Percentiles rank a stretch among this genome's conserved stretches.
These are phyloP conservation scores for Phlyctochytrium bullatum DNA, from an alignment of 192 early-diverging fungal species.

Conservation along the genomic window DNA sequence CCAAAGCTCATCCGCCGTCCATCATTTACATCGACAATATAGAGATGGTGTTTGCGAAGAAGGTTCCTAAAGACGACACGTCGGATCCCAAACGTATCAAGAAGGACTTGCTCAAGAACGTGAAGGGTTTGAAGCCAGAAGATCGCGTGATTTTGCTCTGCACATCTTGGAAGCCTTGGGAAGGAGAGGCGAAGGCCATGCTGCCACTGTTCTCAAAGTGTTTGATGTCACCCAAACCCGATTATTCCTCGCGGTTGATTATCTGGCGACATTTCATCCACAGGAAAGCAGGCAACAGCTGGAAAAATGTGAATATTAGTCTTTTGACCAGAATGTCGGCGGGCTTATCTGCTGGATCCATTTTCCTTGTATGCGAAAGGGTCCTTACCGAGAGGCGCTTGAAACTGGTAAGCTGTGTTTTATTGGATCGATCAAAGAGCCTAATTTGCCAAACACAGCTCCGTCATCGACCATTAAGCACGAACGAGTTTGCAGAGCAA, in stretches of 20 bases:
- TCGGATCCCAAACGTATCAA: constrained; percentile 63
- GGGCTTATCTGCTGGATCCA: constrained; percentile 42
- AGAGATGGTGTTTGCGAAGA: constrained; percentile 64
- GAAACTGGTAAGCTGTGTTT: constrained; percentile 34
- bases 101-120: constrained; percentile 55
- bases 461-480: constrained; percentile 32
- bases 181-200: constrained; percentile 52
- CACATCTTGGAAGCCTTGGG: constrained; percentile 58
- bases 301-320: constrained; percentile 39
- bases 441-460: constrained; percentile 23
- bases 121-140: constrained; percentile 46
- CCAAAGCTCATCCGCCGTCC: constrained; percentile 53
- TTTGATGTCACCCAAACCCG: constrained; percentile 42
- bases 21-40: constrained; percentile 58
- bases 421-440: background rate
- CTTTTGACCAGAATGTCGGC: constrained; percentile 48
- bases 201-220: constrained; percentile 43
- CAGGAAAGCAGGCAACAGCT: constrained; percentile 12
- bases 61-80: constrained; percentile 63
- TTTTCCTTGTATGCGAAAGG: constrained; percentile 37
- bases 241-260: constrained; percentile 40
- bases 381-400: constrained; percentile 46
- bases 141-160: constrained; percentile 54
- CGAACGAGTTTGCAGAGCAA: constrained; percentile 53
- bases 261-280: constrained; percentile 47